Base-by-base conservation (phyloP, 345 rosid species). In the Pseudoturritis turrita region DNA sequence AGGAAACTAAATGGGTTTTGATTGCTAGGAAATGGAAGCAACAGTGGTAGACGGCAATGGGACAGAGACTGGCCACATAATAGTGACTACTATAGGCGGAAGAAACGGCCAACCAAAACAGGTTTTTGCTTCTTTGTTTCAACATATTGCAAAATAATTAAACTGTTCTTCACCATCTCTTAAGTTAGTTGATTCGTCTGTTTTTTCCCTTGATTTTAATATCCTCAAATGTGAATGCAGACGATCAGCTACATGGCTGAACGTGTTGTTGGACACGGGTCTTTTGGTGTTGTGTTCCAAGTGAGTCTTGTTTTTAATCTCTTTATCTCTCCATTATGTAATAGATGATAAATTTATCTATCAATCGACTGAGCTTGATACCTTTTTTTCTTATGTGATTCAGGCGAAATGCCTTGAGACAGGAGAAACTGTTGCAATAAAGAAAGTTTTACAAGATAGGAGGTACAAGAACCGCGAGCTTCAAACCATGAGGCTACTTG, bases 171-270 rank as follows among this genome's bases (percentile, higher is more conserved):
- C 39, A 35, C 8, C 0, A 60, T 54, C 31, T 58, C 66, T 29
- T 22, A 8, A 3, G 17, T 64, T 21, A 5, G 31, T 54, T 33
- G 35, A 9, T 50, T 50, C 6, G 0, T 39, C 35, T 10, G 26
- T 4, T 54, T 21, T 13, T 36, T 18, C 4, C 7, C 37, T 54
- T 66, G 6, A 13, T 56, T 28, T 5, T 15, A 21, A 37, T 22
- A 37, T n/a, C 7, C 14, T 72, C 61, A 37, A 45, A 59, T 64
- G 28, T 74, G 25, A 73, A 66, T 81, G 10, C 81, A 95, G 99
- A 91, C 98, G 4, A 89, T 95, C 49, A 95, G 96, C 79, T 95
- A 91, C 83, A 91, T 95, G 98, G 99, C 99, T 7, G 99, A 95
- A 71, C 99, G 98, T 43, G 91, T 86, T 79, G 96, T 95, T 57